These are phyloP conservation scores for Bryoglossum gracile DNA, from an alignment of 495 filamentous ascomycete genomes.

Conservation along the genomic window DNA sequence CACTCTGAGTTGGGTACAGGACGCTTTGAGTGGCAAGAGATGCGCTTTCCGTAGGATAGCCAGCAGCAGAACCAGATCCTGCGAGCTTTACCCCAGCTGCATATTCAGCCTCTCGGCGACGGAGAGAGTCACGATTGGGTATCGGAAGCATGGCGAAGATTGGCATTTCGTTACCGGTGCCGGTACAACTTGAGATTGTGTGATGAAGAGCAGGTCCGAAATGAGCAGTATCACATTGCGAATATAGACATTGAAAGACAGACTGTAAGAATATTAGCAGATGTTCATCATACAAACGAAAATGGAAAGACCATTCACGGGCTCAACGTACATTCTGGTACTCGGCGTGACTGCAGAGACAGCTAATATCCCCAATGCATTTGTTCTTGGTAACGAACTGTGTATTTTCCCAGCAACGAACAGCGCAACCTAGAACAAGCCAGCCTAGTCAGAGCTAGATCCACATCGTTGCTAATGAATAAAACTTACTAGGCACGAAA, in stretches of 20 bases:
- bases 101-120: constrained; percentile 30
- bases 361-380: constrained; percentile 23
- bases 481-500: constrained; percentile 5
- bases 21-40: constrained; percentile 6
- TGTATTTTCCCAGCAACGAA: constrained; percentile 36
- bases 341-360: constrained; percentile 28
- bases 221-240: constrained; percentile 33
- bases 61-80: constrained; percentile 12
- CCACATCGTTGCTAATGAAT: neutral
- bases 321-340: constrained; percentile 28
- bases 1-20: constrained; percentile 6
- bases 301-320: constrained; percentile 8
- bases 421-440: constrained; percentile 11
- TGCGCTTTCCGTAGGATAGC: constrained; percentile 15
- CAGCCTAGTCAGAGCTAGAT: constrained; percentile 7
- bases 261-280: constrained; percentile 22
- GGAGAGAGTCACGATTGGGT: constrained; percentile 26
- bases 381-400: constrained; percentile 31
- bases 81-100: constrained; percentile 26
- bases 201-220: constrained; percentile 32
- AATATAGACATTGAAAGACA: constrained; percentile 35
- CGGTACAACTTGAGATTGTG: constrained; percentile 28
- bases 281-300: neutral
- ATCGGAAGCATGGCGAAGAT: constrained; percentile 26
- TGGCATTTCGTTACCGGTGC: constrained; percentile 24